Evolutionary conservation across 2,329 filamentous ascomycete genomes (phyloP).

Genomic region (Alternaria metachromatica): DNA sequence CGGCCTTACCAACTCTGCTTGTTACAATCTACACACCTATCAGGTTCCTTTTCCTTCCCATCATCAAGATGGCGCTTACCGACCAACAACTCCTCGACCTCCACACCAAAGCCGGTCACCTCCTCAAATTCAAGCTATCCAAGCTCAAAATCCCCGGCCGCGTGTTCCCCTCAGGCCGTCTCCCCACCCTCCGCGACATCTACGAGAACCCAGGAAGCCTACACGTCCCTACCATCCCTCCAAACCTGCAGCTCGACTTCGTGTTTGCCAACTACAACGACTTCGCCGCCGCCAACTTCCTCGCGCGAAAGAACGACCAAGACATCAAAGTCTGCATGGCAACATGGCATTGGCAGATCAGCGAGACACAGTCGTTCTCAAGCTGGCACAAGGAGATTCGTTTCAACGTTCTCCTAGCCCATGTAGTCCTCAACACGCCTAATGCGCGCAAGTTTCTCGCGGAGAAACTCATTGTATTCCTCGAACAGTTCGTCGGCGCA

Average conservation of each 20-base stretch:
- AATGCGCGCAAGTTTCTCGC: not conserved
- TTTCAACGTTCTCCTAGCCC: constrained; percentile 4
- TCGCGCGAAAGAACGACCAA: constrained; percentile 5
- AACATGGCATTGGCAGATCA: constrained; percentile 9
- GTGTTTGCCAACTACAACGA: not conserved
- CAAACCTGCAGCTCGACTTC: not conserved
- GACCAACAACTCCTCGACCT: not conserved
- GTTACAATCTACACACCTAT: not conserved
- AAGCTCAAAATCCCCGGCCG: constrained; percentile 1
- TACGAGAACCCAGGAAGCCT: no score
- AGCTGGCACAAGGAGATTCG: not conserved
- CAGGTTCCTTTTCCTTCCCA: not conserved
- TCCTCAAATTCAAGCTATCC: not conserved
- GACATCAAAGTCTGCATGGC: not conserved
- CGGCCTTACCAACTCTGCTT: not conserved
- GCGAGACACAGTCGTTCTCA: constrained; percentile 8
- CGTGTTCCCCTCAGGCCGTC: not conserved
- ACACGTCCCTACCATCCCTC: no score
- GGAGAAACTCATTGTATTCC: not conserved
- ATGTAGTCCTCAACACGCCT: not conserved
- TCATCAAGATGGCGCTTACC: not conserved
- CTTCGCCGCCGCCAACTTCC: not conserved
- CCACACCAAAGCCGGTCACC: not conserved
- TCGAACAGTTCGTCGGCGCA: not conserved
- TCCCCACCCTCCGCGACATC: no score